Conservation (phyloP, 176 grass and related monocot genomes). For the Paspalum notatum region DNA sequence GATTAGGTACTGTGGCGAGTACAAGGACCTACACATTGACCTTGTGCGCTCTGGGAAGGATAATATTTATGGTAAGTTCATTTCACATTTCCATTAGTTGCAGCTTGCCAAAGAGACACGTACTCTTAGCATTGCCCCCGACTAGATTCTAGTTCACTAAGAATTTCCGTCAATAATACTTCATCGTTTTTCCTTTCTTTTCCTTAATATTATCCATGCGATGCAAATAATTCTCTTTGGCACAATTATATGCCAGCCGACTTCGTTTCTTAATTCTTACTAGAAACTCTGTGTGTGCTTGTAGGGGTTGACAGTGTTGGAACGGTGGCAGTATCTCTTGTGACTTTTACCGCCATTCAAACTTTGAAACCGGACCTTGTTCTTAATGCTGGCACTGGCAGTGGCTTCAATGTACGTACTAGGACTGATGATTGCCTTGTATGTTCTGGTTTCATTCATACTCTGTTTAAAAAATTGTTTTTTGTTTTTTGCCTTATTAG, state of each 20-base stretch:
- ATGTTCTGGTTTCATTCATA: background rate
- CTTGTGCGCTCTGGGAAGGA: conserved; percentile 85
- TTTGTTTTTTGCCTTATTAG: conserved; percentile 46
- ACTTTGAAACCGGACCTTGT: conserved; percentile 88
- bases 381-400: conserved; percentile 92
- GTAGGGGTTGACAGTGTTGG: conserved; percentile 91
- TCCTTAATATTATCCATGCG: too few relatives aligned
- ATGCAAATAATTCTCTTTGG: background rate
- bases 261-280: conserved; percentile 21
- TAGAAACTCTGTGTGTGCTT: background rate
- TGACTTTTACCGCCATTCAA: conserved; percentile 83
- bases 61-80: conserved; percentile 54
- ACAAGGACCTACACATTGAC: conserved; percentile 70
- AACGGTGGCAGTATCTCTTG: conserved; percentile 72
- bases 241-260: background rate
- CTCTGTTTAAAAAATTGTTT: background rate
- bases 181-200: too few relatives aligned
- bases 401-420: conserved; percentile 77
- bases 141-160: background rate
- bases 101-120: background rate
- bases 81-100: conserved; percentile 9
- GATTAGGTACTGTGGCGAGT: conserved; percentile 74
- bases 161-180: background rate
- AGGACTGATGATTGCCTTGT: conserved; percentile 6
- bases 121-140: background rate